Conservation (phyloP, 1,284 basidiomycete species). For the Tilletia indica region DNA sequence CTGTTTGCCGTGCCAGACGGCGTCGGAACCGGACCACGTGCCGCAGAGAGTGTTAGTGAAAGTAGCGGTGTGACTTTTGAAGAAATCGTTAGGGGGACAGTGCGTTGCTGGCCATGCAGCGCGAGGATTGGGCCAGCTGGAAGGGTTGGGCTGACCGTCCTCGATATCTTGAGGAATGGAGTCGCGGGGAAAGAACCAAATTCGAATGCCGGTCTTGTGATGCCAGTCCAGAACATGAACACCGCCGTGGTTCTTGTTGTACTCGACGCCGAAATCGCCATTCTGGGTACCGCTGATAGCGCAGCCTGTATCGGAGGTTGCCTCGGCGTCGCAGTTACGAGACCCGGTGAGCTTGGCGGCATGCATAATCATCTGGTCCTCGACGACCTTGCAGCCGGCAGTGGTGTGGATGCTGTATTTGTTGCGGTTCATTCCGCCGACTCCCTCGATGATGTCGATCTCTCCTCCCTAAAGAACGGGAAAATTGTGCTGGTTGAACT, state of each 20-base stretch:
- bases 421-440: slow-evolving; percentile 25
- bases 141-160: slow-evolving; percentile 54
- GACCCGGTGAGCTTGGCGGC: slow-evolving; percentile 29
- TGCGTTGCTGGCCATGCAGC: slow-evolving; percentile 61
- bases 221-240: slow-evolving; percentile 51
- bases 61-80: slow-evolving; percentile 40
- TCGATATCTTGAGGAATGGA: slow-evolving; percentile 59
- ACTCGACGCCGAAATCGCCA: slow-evolving; percentile 63
- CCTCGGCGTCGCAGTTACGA: slow-evolving; percentile 63
- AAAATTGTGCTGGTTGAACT: background rate
- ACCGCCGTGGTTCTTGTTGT: slow-evolving; percentile 67
- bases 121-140: slow-evolving; percentile 61
- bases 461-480: background rate
- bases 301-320: slow-evolving; percentile 67
- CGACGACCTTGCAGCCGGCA: slow-evolving; percentile 32
- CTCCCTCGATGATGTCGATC: slow-evolving; percentile 16
- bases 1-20: slow-evolving; percentile 34
- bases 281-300: slow-evolving; percentile 61
- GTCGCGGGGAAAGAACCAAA: slow-evolving; percentile 65
- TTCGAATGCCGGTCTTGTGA: slow-evolving; percentile 57
- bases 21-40: slow-evolving; percentile 34
- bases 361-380: slow-evolving; percentile 25
- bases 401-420: slow-evolving; percentile 43
- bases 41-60: slow-evolving; percentile 42
- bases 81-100: slow-evolving; percentile 61